A percentile compares a stretch with the other conserved stretches of the same genome.
These are phyloP conservation scores for Pythium brachiatum DNA, from an alignment of 352 stramenopile genomes.

Conservation along the genomic window DNA sequence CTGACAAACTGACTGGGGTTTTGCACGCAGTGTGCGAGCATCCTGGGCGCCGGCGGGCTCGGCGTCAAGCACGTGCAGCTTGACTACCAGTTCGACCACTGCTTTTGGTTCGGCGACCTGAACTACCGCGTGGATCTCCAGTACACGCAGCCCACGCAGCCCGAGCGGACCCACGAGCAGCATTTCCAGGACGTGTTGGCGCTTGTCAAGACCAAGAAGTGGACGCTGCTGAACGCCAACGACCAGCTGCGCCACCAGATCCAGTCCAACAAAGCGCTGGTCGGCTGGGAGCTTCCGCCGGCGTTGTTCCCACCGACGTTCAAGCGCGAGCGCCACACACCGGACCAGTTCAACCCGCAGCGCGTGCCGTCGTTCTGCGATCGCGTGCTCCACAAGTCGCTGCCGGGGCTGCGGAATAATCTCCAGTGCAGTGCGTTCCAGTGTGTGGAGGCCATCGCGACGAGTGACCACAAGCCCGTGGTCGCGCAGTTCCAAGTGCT, in stretches of 20 bases:
- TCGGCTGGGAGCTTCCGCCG: conserved; percentile 57
- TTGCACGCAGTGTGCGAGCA: conserved; percentile 56
- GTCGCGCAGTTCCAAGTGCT: conserved; percentile 52
- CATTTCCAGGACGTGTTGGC: conserved; percentile 65
- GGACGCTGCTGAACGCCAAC: conserved; percentile 55
- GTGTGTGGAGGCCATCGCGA: conserved; percentile 59
- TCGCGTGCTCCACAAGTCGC: conserved; percentile 77
- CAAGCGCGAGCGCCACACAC: conserved; percentile 65
- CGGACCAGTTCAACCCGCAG: conserved; percentile 53
- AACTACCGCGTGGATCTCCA: conserved; percentile 85
- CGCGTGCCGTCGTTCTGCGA: conserved; percentile 85
- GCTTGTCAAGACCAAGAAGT: conserved; percentile 63
- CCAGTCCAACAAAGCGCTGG: conserved; percentile 48
- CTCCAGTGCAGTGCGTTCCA: conserved; percentile 61
- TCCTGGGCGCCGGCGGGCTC: conserved; percentile 56
- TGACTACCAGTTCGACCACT: conserved; percentile 83
- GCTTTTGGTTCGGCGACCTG: conserved; percentile 85
- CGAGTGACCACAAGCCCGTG: conserved; percentile 87
- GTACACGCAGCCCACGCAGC: conserved; percentile 33
- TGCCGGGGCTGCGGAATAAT: conserved; percentile 48
- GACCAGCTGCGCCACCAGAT: conserved; percentile 80
- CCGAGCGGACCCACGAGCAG: conserved; percentile 55
- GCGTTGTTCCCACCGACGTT: conserved; percentile 81
- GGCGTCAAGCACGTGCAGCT: conserved; percentile 65
- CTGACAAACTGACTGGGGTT: not conserved